phyloP scores from a whole-genome alignment of 2,329 filamentous ascomycete genomes.

The Trichoderma polysporum region DNA sequence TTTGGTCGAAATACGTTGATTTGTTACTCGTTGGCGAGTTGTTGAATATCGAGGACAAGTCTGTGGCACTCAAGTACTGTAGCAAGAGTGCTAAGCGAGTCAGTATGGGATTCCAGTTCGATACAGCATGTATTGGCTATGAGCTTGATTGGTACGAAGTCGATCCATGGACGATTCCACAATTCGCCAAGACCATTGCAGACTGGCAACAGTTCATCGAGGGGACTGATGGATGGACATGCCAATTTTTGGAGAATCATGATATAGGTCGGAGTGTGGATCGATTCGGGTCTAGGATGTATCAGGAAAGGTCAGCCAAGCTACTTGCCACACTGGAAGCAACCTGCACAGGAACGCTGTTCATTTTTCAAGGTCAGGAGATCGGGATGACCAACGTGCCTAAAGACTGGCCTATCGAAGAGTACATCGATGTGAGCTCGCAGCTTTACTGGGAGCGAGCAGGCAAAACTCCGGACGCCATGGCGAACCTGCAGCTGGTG shows the following conservation, averaged over 20 bases:
- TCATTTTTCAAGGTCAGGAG: conserved; percentile 61
- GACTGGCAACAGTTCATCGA: background rate
- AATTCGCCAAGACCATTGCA: background rate
- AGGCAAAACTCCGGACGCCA: conserved; percentile 41
- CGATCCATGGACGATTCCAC: background rate
- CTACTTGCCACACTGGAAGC: conserved; percentile 52
- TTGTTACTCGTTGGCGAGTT: no score
- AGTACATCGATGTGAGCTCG: background rate
- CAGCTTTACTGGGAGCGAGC: no score
- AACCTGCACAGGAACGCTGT: conserved; percentile 54
- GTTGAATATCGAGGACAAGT: no score
- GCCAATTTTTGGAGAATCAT: conserved; percentile 63
- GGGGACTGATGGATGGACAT: conserved; percentile 49
- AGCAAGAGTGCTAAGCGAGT: no score
- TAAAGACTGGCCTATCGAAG: no score
- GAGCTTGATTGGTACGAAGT: background rate
- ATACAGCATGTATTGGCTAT: no score
- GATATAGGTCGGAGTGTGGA: conserved; percentile 60
- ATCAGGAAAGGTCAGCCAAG: conserved; percentile 49
- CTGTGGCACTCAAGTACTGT: no score
- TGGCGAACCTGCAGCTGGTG: conserved; percentile 48
- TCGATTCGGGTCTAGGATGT: conserved; percentile 46
- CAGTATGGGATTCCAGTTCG: no score
- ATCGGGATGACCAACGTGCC: conserved; percentile 57
- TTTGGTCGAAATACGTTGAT: no score